Base-by-base conservation (phyloP, 2,329 filamentous ascomycete species). In the Aspergillus pseudoterreus region DNA sequence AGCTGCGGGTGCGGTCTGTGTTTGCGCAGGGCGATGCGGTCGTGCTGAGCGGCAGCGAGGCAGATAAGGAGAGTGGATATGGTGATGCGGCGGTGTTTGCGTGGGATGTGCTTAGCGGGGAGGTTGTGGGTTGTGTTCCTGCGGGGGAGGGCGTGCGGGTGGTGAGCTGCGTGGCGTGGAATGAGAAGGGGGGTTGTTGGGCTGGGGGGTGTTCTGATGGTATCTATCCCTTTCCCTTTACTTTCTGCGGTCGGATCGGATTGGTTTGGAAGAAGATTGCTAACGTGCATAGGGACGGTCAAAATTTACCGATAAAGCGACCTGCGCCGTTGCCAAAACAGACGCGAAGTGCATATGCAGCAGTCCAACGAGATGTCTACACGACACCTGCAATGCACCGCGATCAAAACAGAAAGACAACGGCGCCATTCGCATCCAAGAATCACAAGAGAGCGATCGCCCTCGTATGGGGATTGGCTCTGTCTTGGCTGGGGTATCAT, bases 61-160 rank as follows among this genome's bases (percentile, higher is more conserved):
- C 81, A 11, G 55, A 54, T 19, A 58, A 63, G 44, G 56, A 59
- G 71, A 39, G 35, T 11, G 11, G 35, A 27, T 10, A 27, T 10
- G 24, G 24, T 6, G 24, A 27, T 27, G 70, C 70, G 4, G 59
- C 59, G 47, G 63, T 71, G 4, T 72, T 74, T 58, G 89, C 84
- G 1, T 97, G 92, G 92, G 91, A 96, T 72, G 74, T 95, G 17
- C 68, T 96, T 49, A 86, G 81, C 5, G 92, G 90, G 1, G 81
- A 84, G 49, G 67, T 88, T 46, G 76, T 83, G 52, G 82, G 87
- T 30, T 82, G 76, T 57, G 71, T 96, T 12, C 60, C 66, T 42
- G 68, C 66, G 51, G 73, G 70, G 4, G 57, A 64, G 19, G 63
- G 65, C 6, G 69, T 74, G n/a, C 74, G 71, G 55, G 73, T 68